These are phyloP conservation scores for Suillus ampliporus DNA, from an alignment of 768 basidiomycete species.

Conservation along the genomic window DNA sequence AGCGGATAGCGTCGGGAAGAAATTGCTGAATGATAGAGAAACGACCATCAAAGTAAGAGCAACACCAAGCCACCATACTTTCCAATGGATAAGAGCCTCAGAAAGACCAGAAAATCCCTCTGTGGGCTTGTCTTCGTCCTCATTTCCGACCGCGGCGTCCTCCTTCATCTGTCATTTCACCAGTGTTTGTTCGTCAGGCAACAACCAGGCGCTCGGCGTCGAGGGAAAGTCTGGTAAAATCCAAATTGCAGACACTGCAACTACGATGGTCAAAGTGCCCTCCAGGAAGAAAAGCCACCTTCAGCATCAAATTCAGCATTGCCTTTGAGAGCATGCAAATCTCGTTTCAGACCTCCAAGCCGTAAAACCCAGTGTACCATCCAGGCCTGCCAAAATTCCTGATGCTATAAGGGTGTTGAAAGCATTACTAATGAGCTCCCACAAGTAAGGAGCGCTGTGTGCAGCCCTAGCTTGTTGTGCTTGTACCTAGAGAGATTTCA, in stretches of 20 bases:
- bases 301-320: slow-evolving; percentile 3
- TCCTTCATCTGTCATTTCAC: slow-evolving; percentile 65
- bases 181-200: slow-evolving; percentile 56
- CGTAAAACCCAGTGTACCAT: slow-evolving; percentile 64
- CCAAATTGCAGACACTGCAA: slow-evolving; percentile 56
- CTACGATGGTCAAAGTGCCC: slow-evolving; percentile 58
- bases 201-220: slow-evolving; percentile 61
- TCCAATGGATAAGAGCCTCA: slow-evolving; percentile 72
- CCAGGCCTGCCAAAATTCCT: slow-evolving; percentile 73
- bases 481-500: slow-evolving; percentile 50
- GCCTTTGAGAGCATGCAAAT: not conserved
- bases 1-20: slow-evolving; percentile 77
- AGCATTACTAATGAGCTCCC: slow-evolving; percentile 79
- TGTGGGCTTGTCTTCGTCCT: slow-evolving; percentile 45
- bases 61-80: slow-evolving; percentile 80
- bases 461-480: slow-evolving; percentile 66
- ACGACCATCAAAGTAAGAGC: slow-evolving; percentile 60
- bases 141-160: slow-evolving; percentile 59
- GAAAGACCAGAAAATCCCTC: slow-evolving; percentile 50
- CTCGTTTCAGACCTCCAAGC: slow-evolving; percentile 66
- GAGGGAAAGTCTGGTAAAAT: slow-evolving; percentile 78
- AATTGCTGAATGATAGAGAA: slow-evolving; percentile 75
- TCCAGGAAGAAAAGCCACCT: slow-evolving; percentile 79
- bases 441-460: slow-evolving; percentile 69
- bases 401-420: slow-evolving; percentile 81